Conservation (phyloP, 1,284 basidiomycete species). For the Mycosarcoma mackinlayi region DNA sequence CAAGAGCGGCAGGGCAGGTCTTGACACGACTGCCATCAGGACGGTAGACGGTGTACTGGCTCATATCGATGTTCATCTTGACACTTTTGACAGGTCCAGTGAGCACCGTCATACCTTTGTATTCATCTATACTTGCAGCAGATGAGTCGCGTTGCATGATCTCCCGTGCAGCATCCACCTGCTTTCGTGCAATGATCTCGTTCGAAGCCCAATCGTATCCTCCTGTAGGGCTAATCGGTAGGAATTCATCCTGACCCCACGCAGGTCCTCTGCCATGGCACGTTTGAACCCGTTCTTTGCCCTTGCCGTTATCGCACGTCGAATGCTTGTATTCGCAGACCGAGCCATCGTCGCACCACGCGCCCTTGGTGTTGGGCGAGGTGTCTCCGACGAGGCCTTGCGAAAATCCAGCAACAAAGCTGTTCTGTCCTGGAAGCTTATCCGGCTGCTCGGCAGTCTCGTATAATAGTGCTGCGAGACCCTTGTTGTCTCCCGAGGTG, state of each 20-base stretch:
- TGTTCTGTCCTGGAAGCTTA: constrained; percentile 46
- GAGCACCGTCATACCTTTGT: constrained; percentile 24
- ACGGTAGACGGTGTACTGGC: constrained; percentile 76
- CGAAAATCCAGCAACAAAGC: constrained; percentile 58
- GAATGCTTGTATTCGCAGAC: constrained; percentile 56
- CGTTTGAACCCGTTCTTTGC: constrained; percentile 52
- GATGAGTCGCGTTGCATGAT: constrained; percentile 34
- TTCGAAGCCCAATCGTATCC: constrained; percentile 57
- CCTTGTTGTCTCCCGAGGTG: constrained; percentile 60
- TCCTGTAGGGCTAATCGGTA: constrained; percentile 50
- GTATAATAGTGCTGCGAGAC: constrained; percentile 57
- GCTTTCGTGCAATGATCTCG: constrained; percentile 57
- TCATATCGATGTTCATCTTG: constrained; percentile 72
- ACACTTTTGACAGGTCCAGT: constrained; percentile 48
- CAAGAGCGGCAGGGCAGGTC: constrained; percentile 83
- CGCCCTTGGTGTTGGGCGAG: constrained; percentile 59
- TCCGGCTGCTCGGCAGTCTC: constrained; percentile 50
- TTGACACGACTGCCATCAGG: constrained; percentile 76
- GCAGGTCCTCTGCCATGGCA: constrained; percentile 58
- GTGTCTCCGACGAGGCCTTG: constrained; percentile 60
- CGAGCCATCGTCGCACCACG: constrained; percentile 56
- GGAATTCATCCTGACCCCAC: constrained; percentile 41
- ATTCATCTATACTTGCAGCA: constrained; percentile 12
- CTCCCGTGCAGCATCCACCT: constrained; percentile 50
- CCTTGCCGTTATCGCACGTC: constrained; percentile 50